These are phyloP conservation scores for Xylogone sp. DNA, from an alignment of 2,329 filamentous ascomycete species.

Conservation along the genomic window DNA sequence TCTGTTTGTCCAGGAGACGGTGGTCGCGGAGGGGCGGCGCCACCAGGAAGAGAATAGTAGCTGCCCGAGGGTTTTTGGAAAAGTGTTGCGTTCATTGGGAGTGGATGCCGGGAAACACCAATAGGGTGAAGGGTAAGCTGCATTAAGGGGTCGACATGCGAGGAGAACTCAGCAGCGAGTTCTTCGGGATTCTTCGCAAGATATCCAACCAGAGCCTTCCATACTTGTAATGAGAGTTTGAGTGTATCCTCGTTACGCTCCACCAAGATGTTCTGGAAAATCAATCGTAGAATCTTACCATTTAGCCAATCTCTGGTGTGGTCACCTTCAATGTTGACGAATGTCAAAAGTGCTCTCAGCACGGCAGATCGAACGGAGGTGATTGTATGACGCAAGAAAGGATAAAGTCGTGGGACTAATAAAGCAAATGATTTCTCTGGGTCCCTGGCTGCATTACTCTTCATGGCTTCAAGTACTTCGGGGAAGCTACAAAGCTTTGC, in stretches of 20 bases:
- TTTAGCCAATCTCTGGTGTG: slow-evolving; percentile 87
- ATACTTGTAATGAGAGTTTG: slow-evolving; percentile 80
- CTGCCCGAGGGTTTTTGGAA: slow-evolving; percentile 93
- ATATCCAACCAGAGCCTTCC: slow-evolving; percentile 71
- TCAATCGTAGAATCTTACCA: slow-evolving; percentile 78
- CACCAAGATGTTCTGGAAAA: slow-evolving; percentile 94
- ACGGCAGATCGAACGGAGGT: slow-evolving; percentile 93
- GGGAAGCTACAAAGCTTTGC: slow-evolving; percentile 95
- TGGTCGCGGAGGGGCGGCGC: slow-evolving; percentile 37
- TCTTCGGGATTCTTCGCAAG: slow-evolving; percentile 58
- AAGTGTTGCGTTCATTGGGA: slow-evolving; percentile 84
- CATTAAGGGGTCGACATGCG: slow-evolving; percentile 77
- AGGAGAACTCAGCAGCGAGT: slow-evolving; percentile 69
- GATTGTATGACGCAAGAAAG: slow-evolving; percentile 95
- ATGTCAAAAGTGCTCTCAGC: slow-evolving; percentile 86
- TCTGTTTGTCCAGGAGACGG: slow-evolving; percentile 44
- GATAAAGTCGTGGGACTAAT: slow-evolving; percentile 89
- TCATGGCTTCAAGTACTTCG: slow-evolving; percentile 91
- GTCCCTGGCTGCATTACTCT: slow-evolving; percentile 76
- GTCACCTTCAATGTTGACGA: slow-evolving; percentile 79
- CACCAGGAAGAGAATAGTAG: slow-evolving; percentile 60
- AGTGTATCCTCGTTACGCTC: slow-evolving; percentile 85
- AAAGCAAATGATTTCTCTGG: slow-evolving; percentile 87
- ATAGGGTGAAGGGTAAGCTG: slow-evolving; percentile 85
- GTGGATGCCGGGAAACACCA: slow-evolving; percentile 83